phyloP scores from a whole-genome alignment of 2,329 filamentous ascomycete genomes.

The Stachybotrys chartarum region DNA sequence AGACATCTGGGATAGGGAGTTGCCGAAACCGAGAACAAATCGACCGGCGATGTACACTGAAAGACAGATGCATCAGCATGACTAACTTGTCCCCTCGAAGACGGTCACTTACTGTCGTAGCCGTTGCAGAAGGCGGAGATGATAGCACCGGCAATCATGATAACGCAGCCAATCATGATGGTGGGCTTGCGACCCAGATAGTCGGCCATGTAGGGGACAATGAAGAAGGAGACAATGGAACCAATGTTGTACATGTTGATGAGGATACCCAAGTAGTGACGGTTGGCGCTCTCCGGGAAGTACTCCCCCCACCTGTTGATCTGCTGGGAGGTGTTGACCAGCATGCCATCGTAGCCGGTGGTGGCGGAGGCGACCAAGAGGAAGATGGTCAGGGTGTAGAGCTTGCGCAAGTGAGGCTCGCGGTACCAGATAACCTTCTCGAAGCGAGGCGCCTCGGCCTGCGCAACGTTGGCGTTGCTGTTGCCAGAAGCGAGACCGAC shows the following conservation, averaged over 20 bases:
- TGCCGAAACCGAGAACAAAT: slow-evolving; percentile 54
- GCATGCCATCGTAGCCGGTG: slow-evolving; percentile 55
- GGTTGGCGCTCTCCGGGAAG: slow-evolving; percentile 33
- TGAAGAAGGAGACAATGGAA: slow-evolving; percentile 38
- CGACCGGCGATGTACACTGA: slow-evolving; percentile 32
- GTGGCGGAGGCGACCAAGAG: slow-evolving; percentile 55
- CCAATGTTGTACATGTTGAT: slow-evolving; percentile 47
- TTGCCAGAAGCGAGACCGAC: slow-evolving; percentile 2
- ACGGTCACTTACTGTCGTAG: slow-evolving; percentile 29
- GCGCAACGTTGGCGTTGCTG: slow-evolving; percentile 22
- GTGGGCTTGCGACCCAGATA: slow-evolving; percentile 33
- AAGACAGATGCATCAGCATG: not conserved
- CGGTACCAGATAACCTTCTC: slow-evolving; percentile 49
- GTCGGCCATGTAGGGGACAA: slow-evolving; percentile 38
- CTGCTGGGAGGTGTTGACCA: slow-evolving; percentile 53
- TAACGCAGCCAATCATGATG: slow-evolving; percentile 34
- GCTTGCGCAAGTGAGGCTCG: slow-evolving; percentile 48
- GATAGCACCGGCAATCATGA: slow-evolving; percentile 38
- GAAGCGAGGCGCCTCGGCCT: slow-evolving; percentile 40
- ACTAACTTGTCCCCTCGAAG: not conserved
- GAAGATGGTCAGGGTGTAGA: slow-evolving; percentile 45
- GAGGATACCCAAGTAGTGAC: slow-evolving; percentile 38
- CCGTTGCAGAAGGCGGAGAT: slow-evolving; percentile 34
- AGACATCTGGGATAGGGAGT: slow-evolving; percentile 55
- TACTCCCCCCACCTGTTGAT: slow-evolving; percentile 45